Conservation (phyloP, 129 eudicot genomes). For the Chrysanthemum seticuspe region DNA sequence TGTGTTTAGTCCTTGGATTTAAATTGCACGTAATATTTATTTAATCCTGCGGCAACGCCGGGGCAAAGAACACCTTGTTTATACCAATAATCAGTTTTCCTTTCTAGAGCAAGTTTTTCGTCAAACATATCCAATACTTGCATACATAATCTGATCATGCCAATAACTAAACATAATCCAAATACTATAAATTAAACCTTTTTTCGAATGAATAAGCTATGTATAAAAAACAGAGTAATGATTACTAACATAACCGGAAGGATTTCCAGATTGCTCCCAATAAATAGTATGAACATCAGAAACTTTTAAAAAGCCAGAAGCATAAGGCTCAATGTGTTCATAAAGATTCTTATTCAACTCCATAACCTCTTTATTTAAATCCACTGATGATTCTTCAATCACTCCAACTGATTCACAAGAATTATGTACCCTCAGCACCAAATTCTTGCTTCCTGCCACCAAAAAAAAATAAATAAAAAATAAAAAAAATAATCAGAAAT, state of each 20-base stretch:
- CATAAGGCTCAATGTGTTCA: slow-evolving; percentile 74
- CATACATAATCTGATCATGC: background rate
- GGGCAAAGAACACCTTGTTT: too few species aligned
- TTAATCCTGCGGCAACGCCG: too few species aligned
- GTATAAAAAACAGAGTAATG: background rate
- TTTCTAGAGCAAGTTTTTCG: too few species aligned
- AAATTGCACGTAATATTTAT: too few species aligned
- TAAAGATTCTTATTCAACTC: slow-evolving; percentile 57
- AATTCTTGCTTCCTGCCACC: slow-evolving; percentile 52
- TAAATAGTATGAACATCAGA: slow-evolving; percentile 83
- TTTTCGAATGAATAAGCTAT: background rate
- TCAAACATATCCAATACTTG: too few species aligned
- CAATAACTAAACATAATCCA: background rate
- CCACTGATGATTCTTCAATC: slow-evolving; percentile 42
- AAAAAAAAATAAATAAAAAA: too few species aligned
- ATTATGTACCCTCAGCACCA: slow-evolving; percentile 28
- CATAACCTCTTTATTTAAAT: slow-evolving; percentile 33
- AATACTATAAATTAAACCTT: background rate
- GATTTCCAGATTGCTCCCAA: slow-evolving; percentile 98
- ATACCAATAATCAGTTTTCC: too few species aligned
- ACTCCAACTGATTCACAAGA: slow-evolving; percentile 39
- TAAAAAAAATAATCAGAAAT: too few species aligned
- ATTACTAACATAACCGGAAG: slow-evolving; percentile 89
- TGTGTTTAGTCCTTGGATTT: too few species aligned
- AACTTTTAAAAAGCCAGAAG: slow-evolving; percentile 87